Percentiles rank a stretch among this genome's conserved stretches.
These are phyloP conservation scores for Scheffersomyces insectosa DNA, from an alignment of 1,139 yeast genomes.

Conservation along the genomic window DNA sequence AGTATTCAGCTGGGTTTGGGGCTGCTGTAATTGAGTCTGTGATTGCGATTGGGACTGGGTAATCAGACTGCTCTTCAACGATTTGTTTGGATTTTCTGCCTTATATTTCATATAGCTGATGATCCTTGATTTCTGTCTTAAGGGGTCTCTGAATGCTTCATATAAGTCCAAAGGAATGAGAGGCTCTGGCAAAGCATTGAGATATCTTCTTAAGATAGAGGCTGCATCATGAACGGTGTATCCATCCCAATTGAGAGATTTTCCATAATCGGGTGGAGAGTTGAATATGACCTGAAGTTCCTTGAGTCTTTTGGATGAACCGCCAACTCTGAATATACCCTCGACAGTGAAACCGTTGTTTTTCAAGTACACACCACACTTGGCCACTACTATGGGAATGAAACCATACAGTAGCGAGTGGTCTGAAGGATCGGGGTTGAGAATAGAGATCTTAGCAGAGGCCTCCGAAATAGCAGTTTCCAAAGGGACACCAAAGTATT, in stretches of 20 bases:
- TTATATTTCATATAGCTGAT: conserved; percentile 62
- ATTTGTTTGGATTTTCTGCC: conserved; percentile 41
- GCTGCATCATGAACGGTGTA: conserved; percentile 99
- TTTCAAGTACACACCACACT: conserved; percentile 86
- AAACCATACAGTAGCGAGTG: conserved; percentile 69
- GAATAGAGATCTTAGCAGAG: conserved; percentile 68
- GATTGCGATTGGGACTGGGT: conserved; percentile 1
- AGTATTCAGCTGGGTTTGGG: conserved; percentile 1
- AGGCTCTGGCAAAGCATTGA: conserved; percentile 91
- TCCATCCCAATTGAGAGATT: conserved; percentile 86
- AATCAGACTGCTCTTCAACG: conserved; percentile 5
- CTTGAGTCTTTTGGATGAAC: conserved; percentile 84
- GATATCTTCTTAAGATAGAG: conserved; percentile 77
- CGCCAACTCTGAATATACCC: conserved; percentile 93
- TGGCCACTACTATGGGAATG: conserved; percentile 90
- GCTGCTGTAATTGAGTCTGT: conserved; percentile 1
- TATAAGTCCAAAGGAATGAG: conserved; percentile 78
- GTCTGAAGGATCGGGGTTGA: conserved; percentile 50
- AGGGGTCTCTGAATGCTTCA: conserved; percentile 78
- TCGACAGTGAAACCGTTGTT: conserved; percentile 74
- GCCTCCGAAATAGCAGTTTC: conserved; percentile 73
- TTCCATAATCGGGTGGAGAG: conserved; percentile 86
- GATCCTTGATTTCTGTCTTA: conserved; percentile 59
- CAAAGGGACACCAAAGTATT: conserved; percentile 85
- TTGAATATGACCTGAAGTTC: conserved; percentile 84